Base-by-base conservation (phyloP, 768 basidiomycete species). In the Auricularia cornea region DNA sequence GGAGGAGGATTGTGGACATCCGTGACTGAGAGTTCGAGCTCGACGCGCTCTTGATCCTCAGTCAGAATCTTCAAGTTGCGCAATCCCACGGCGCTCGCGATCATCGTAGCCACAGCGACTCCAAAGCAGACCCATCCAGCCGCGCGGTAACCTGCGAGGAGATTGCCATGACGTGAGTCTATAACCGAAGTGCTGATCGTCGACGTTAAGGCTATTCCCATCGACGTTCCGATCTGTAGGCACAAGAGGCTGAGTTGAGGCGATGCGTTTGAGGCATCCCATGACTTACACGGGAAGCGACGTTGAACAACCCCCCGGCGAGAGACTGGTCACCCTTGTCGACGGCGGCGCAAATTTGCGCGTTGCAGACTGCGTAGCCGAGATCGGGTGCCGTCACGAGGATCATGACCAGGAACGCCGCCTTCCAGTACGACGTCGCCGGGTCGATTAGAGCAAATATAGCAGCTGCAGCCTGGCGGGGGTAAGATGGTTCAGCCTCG, bases 241-340 rank as follows among this genome's bases (percentile, higher is more conserved):
- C 28, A 28, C 56, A 28, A 18, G 51, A 26, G 30, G 5, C 11
- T 10, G 6, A 30, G 57, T 3, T 2, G 26, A 59, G 12, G 20
- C 12, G n/a, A n/a, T n/a, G n/a, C n/a, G n/a, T n/a, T n/a, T 16
- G 16, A 56, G 35, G 16, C 60, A 44, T 44, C 48, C 38, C 31
- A n/a, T n/a, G n/a, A n/a, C 61, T 30, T 38, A 74, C 72, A 23
- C 75, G 66, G 11, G 70, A 73, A 6, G 73, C 71, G 30, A 76
- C 73, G 61, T 70, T 74, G 68, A 76, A 76, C 44, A 76, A 65
- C 3, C 74, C 72, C 2, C 74, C 75, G 0, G 75, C 74, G 28
- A 76, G 67, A 5, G 73, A 70, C 67, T 76, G 75, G 20, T 74
- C 75, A 62, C 73, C 69, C 16, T 69, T 67, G 52, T 71, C 71